Conservation (phyloP, 73 alveolate genomes). For the Strombidium stylifer region DNA sequence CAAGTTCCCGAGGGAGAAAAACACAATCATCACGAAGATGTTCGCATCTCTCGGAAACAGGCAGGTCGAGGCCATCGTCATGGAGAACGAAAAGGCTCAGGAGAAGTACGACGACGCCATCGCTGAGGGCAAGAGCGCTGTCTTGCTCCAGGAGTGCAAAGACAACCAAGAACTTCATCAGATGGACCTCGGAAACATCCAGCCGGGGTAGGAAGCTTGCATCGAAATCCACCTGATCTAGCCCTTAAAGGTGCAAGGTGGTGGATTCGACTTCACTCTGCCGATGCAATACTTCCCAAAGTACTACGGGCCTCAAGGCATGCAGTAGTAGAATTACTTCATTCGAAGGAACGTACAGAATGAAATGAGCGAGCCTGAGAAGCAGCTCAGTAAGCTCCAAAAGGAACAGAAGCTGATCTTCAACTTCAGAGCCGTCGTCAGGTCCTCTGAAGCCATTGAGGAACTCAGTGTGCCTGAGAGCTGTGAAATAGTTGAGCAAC, state of each 20-base stretch:
- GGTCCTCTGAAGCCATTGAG: no score
- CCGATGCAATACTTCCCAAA: slow-evolving; percentile 30
- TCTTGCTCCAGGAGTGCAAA: slow-evolving; percentile 28
- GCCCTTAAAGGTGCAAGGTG: slow-evolving; percentile 41
- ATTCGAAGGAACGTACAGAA: neutral
- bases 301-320: neutral
- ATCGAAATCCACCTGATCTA: slow-evolving; percentile 12
- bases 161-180: slow-evolving; percentile 25
- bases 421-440: neutral
- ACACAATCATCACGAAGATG: slow-evolving; percentile 16
- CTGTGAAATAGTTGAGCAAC: no score
- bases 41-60: slow-evolving; percentile 38
- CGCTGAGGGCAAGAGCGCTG: slow-evolving; percentile 57
- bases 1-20: no score
- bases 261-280: slow-evolving; percentile 28
- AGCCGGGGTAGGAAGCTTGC: slow-evolving; percentile 30
- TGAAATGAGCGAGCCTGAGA: neutral
- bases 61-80: no score
- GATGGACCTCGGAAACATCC: slow-evolving; percentile 56
- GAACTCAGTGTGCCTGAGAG: no score
- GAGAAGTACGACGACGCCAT: slow-evolving; percentile 54
- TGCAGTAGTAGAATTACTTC: neutral
- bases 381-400: neutral
- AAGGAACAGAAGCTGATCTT: neutral
- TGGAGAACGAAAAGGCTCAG: slow-evolving; percentile 31